phyloP scores from a whole-genome alignment of 257 asterid species.

The Datura wrightii region DNA sequence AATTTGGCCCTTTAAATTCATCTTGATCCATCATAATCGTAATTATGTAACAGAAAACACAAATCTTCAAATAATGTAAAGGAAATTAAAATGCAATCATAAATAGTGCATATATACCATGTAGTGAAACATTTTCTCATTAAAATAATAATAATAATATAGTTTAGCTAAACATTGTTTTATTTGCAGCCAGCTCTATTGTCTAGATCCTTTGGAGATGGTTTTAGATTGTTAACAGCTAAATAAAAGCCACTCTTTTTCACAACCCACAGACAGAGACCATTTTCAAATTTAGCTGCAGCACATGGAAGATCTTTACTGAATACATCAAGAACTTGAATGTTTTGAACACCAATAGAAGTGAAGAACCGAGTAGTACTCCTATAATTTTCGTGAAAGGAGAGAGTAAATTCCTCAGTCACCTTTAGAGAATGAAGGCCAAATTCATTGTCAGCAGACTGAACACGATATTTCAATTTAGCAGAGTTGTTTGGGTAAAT shows the following conservation, averaged over 20 bases:
- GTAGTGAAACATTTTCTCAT: background rate
- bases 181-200: background rate
- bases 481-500: background rate
- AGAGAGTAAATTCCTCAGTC: background rate
- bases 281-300: background rate
- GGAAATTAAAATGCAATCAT: background rate
- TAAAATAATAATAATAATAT: background rate
- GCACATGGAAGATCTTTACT: background rate
- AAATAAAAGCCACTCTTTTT: background rate
- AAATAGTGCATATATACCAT: background rate
- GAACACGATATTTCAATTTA: background rate
- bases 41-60: background rate
- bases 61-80: background rate
- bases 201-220: background rate
- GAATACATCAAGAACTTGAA: background rate
- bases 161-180: background rate
- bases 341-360: background rate
- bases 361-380: background rate
- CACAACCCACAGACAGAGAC: background rate
- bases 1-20: background rate
- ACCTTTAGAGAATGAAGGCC: background rate
- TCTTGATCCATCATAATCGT: background rate
- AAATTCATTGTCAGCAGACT: background rate
- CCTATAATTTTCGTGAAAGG: background rate
- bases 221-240: background rate